Evolutionary conservation across 2,329 filamentous ascomycete species (phyloP).

Genomic region (Mariannaea elegans): DNA sequence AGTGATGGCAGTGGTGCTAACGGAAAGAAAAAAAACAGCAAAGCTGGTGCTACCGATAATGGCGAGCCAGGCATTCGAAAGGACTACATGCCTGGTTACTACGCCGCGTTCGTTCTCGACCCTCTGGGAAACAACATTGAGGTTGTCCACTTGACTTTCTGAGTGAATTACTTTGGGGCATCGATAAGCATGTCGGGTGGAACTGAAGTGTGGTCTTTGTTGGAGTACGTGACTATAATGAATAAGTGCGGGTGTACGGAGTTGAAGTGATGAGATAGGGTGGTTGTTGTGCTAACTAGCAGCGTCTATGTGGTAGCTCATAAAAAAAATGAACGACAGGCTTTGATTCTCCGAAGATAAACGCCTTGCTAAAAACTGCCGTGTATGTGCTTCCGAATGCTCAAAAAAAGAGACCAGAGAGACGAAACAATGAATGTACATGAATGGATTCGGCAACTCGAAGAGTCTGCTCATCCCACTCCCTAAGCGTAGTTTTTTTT

Average conservation of each 20-base stretch:
- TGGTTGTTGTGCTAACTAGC: too few relatives aligned
- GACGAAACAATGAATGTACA: too few relatives aligned
- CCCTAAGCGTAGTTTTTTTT: too few relatives aligned
- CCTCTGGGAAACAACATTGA: conserved; percentile 63
- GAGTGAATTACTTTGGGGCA: neutral
- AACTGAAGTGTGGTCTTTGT: neutral
- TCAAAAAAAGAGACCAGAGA: too few relatives aligned
- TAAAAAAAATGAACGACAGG: conserved; percentile 1
- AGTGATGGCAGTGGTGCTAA: neutral
- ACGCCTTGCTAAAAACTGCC: neutral
- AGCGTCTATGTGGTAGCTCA: too few relatives aligned
- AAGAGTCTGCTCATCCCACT: too few relatives aligned
- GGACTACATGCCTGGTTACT: conserved; percentile 57
- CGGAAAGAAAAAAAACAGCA: conserved; percentile 30
- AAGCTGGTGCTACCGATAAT: conserved; percentile 57
- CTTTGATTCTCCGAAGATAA: conserved; percentile 6
- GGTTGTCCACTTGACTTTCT: conserved; percentile 44
- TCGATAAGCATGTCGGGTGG: neutral
- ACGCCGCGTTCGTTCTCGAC: conserved; percentile 60
- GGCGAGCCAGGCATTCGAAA: conserved; percentile 56
- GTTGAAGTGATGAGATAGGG: neutral
- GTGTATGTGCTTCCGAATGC: too few relatives aligned
- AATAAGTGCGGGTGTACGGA: neutral
- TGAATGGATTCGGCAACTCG: too few relatives aligned
- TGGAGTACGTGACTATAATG: neutral